Conservation (phyloP, 2,329 filamentous ascomycete species). For the Pyrenochaeta sp. region DNA sequence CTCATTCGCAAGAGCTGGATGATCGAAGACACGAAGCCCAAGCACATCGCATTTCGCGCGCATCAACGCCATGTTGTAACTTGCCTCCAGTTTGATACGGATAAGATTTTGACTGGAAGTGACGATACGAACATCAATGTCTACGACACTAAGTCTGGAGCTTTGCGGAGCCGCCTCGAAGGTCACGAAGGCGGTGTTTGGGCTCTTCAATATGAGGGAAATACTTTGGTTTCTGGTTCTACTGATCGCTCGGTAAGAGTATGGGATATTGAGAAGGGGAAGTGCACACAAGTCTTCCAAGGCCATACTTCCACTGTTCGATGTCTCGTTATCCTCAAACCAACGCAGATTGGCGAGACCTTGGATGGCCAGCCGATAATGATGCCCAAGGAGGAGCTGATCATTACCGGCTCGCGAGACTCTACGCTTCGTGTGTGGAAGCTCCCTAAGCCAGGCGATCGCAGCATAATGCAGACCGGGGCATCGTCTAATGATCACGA, state of each 20-base stretch:
- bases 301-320: slow-evolving; percentile 97
- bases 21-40: slow-evolving; percentile 78
- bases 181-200: slow-evolving; percentile 98
- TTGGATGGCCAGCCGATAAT: slow-evolving; percentile 78
- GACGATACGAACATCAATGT: slow-evolving; percentile 98
- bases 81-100: slow-evolving; percentile 95
- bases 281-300: slow-evolving; percentile 94
- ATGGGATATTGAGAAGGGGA: slow-evolving; percentile 94
- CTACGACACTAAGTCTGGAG: slow-evolving; percentile 95
- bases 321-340: slow-evolving; percentile 93
- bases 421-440: slow-evolving; percentile 95
- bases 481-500: slow-evolving; percentile 77
- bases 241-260: slow-evolving; percentile 98
- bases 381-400: slow-evolving; percentile 92
- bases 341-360: slow-evolving; percentile 76
- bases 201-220: slow-evolving; percentile 96
- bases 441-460: slow-evolving; percentile 80
- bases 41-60: slow-evolving; percentile 94
- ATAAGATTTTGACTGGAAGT: slow-evolving; percentile 97
- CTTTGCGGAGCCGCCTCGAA: slow-evolving; percentile 80
- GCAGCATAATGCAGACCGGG: slow-evolving; percentile 79
- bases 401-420: slow-evolving; percentile 96
- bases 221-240: slow-evolving; percentile 92
- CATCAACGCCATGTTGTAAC: slow-evolving; percentile 97
- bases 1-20: slow-evolving; percentile 95